Conservation (phyloP, 1,284 basidiomycete species). For the Irpex rosettiformis region DNA sequence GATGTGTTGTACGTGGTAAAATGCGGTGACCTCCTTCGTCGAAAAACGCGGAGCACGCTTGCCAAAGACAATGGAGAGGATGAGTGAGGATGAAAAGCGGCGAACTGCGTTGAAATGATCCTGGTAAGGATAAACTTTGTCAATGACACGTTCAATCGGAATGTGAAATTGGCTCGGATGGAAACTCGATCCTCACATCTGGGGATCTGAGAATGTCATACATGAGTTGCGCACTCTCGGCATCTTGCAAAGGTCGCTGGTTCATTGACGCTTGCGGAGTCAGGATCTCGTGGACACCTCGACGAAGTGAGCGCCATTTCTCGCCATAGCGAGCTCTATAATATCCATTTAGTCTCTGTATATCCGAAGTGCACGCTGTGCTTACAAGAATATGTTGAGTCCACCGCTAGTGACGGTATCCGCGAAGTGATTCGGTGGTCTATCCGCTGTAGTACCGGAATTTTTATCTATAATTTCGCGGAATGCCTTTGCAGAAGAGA, state of each 20-base stretch:
- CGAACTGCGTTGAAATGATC: slow-evolving; percentile 25
- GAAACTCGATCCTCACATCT: slow-evolving; percentile 28
- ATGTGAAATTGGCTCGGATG: neutral
- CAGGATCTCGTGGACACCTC: slow-evolving; percentile 27
- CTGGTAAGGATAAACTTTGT: slow-evolving; percentile 18
- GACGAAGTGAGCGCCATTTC: slow-evolving; percentile 31
- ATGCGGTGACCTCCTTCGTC: slow-evolving; percentile 21
- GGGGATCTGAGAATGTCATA: slow-evolving; percentile 29
- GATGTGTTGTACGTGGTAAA: slow-evolving; percentile 25
- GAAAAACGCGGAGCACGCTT: slow-evolving; percentile 27
- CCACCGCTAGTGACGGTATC: neutral
- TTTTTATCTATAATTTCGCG: neutral
- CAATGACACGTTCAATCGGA: neutral
- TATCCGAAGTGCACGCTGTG: neutral
- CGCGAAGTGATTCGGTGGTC: neutral
- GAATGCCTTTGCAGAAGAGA: neutral
- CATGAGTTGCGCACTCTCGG: slow-evolving; percentile 33
- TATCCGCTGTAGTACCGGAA: neutral
- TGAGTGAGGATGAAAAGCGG: slow-evolving; percentile 26
- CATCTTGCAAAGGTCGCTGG: slow-evolving; percentile 26
- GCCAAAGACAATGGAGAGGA: slow-evolving; percentile 29
- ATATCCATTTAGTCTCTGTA: neutral
- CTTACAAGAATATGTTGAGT: neutral
- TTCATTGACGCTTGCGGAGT: slow-evolving; percentile 22
- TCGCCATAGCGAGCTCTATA: slow-evolving; percentile 11